Evolutionary conservation across 2,329 filamentous ascomycete genomes (phyloP).

Genomic region (Colletotrichum falcatum): DNA sequence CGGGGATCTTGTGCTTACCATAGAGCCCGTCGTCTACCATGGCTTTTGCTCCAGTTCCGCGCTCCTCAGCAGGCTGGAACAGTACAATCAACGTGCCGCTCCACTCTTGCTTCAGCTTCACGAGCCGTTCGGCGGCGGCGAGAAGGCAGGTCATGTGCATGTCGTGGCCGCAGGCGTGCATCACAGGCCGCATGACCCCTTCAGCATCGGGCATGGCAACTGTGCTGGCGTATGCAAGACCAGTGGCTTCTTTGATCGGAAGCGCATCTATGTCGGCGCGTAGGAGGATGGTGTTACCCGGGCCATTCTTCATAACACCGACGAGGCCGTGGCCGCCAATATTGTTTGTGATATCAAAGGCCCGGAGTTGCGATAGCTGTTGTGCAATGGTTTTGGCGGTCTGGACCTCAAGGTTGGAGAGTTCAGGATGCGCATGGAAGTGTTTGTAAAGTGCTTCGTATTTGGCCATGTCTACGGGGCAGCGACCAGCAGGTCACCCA

Average conservation of each 20-base stretch:
- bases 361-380: slow-evolving; percentile 49
- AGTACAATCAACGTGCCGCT: slow-evolving; percentile 71
- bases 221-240: slow-evolving; percentile 66
- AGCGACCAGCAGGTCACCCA: not conserved
- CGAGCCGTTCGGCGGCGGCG: slow-evolving; percentile 64
- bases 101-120: slow-evolving; percentile 61
- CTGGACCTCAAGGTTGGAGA: slow-evolving; percentile 66
- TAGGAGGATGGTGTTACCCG: slow-evolving; percentile 66
- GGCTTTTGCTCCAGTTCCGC: slow-evolving; percentile 66
- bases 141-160: slow-evolving; percentile 72
- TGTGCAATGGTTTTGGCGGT: slow-evolving; percentile 62
- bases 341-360: slow-evolving; percentile 53
- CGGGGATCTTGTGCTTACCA: slow-evolving; percentile 43
- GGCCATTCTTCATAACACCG: slow-evolving; percentile 66
- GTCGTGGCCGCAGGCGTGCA: slow-evolving; percentile 78
- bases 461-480: not conserved
- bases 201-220: slow-evolving; percentile 54
- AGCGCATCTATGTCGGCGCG: slow-evolving; percentile 74
- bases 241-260: slow-evolving; percentile 67
- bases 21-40: slow-evolving; percentile 56
- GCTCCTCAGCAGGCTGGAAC: slow-evolving; percentile 78
- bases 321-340: slow-evolving; percentile 72
- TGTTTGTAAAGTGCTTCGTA: slow-evolving; percentile 66
- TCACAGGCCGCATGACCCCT: slow-evolving; percentile 65
- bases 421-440: slow-evolving; percentile 69